Evolutionary conservation across 176 grass and related monocot genomes (phyloP), one percentile per base, ranked within the genome.

Genomic region (Oryza glaberrima): DNA sequence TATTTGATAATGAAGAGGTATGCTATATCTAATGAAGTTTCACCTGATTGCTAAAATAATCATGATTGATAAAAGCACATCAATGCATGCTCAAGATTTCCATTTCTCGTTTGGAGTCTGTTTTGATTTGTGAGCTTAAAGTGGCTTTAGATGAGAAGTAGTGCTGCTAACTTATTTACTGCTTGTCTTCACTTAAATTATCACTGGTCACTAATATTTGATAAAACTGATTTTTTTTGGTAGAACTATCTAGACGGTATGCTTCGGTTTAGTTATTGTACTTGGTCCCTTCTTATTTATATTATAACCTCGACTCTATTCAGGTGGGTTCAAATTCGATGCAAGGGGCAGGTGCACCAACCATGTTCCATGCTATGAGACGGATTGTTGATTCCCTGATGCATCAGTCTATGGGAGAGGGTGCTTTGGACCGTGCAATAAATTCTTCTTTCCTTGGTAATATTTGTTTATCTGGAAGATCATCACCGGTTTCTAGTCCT

Each of bases 1-100:
- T 98, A 80, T 98, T 98, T 75, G 95, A 98, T 86, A 98, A 98
- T 11, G 95, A 98, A 90, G 95, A 98, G 95, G 95, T 98, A 88
- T 3, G 43, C 52, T 69, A 58, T 64, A 46, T 70, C 15, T 35
- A 52, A 82, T 30, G 22, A 44, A 81, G 17, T 9, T 1, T 83
- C 11, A 32, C 61, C 41, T 82, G 52, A 46, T 75, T 77, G 5
- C 3, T 84, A 47, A 60, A 78, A 58, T 2, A 48, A 75, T 63
- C 9, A 7, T 52, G 49, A 52, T 52, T 52, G 14, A 52, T 52
- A 6, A 52, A 16, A 52, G 49, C 5, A 16, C 4, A 52, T 52
- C 49, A 52, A 70, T 71, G 41, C 52, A 43, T 77, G 58, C 80
- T 79, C 0, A 41, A 43, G 65, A 48, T 81, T 85, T 49, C 16